Conservation (phyloP, 176 grass and related monocot species). For the Saccharum spontaneum region DNA sequence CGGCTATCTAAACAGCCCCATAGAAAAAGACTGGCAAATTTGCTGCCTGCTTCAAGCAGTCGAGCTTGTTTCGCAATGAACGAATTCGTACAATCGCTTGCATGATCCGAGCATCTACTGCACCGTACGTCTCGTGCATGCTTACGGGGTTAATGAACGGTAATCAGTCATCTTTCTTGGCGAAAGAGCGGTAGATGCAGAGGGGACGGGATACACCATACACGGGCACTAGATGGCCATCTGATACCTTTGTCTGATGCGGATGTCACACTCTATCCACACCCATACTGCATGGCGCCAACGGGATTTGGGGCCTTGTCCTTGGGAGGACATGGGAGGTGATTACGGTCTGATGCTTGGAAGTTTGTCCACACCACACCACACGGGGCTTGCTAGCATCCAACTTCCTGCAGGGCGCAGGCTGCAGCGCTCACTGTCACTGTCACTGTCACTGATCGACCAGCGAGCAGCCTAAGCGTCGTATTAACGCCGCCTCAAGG, state of each 20-base stretch:
- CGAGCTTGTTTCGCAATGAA: too few species aligned
- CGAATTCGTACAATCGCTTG: neutral
- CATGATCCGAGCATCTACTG: neutral
- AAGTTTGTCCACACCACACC: neutral
- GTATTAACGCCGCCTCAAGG: too few species aligned
- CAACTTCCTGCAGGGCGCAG: neutral
- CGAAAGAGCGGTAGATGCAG: constrained; percentile 25
- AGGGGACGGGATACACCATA: neutral
- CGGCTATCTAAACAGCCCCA: too few species aligned
- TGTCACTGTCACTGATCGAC: neutral
- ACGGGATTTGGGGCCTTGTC: neutral
- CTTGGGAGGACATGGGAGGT: neutral
- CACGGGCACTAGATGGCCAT: neutral
- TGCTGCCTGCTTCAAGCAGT: neutral
- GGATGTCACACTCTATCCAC: constrained; percentile 8
- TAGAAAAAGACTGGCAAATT: neutral
- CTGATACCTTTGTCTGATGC: constrained; percentile 15
- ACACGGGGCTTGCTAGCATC: neutral
- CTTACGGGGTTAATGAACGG: neutral
- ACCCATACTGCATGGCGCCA: neutral
- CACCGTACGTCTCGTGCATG: neutral
- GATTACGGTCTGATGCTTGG: neutral
- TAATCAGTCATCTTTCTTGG: neutral
- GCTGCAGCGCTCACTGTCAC: neutral
- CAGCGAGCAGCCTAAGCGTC: neutral